phyloP scores from a whole-genome alignment of 495 filamentous ascomycete species.

The Penicillium desertorum region DNA sequence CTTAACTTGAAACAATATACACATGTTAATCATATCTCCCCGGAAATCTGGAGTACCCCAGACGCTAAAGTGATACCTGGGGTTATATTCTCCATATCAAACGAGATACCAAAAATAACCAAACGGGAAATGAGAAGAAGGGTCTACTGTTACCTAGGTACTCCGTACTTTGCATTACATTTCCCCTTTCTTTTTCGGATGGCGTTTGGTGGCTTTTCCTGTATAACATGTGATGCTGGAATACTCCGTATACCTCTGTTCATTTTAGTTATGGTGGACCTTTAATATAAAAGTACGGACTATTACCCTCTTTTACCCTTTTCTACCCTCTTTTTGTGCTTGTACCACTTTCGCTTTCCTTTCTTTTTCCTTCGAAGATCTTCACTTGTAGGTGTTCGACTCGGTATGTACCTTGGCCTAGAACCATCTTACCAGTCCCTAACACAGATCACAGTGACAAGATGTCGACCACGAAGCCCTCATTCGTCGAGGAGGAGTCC shows the following conservation, averaged over 20 bases:
- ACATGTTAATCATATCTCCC: background rate
- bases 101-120: background rate
- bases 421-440: background rate
- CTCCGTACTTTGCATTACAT: background rate
- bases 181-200: background rate
- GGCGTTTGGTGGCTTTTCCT: background rate
- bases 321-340: background rate
- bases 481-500: constrained; percentile 25
- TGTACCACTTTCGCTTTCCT: constrained; percentile 3
- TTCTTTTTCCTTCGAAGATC: constrained; percentile 10
- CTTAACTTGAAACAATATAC: constrained; percentile 1
- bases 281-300: constrained; percentile 16
- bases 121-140: background rate
- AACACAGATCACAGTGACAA: constrained; percentile 8
- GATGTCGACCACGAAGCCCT: constrained; percentile 35
- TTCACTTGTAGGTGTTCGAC: constrained; percentile 1
- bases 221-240: constrained; percentile 16
- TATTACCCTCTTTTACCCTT: constrained; percentile 6
- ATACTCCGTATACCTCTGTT: background rate
- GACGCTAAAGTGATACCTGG: background rate
- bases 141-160: too few species aligned
- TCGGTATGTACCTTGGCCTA: constrained; percentile 1
- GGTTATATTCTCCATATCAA: background rate
- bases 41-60: constrained; percentile 15
- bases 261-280: background rate